Percentiles rank a stretch among this genome's conserved stretches.
Conservation (phyloP, 177 flowering plant species). For the Tripterygium wilfordii region DNA sequence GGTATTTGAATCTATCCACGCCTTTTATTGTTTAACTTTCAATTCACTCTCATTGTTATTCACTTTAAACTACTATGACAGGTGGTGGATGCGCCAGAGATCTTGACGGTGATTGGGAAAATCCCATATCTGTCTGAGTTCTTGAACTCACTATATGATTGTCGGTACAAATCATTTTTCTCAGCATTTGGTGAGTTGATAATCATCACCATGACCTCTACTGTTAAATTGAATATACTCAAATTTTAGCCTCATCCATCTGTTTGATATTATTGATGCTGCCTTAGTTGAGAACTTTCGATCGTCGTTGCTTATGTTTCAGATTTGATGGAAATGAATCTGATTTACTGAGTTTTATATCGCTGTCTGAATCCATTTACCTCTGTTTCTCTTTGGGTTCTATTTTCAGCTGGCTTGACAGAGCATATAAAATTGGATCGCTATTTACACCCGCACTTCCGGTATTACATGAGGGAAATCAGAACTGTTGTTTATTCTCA, state of each 20-base stretch:
- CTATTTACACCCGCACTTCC: conserved; percentile 89
- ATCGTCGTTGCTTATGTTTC: too few species aligned
- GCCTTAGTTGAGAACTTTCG: too few species aligned
- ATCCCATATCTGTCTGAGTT: conserved; percentile 82
- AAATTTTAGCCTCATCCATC: too few species aligned
- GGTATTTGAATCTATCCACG: too few species aligned
- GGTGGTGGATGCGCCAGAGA: conserved; percentile 99
- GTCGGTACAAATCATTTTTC: conserved; percentile 91
- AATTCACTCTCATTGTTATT: too few species aligned
- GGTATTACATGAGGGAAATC: conserved; percentile 96
- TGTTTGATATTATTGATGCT: too few species aligned
- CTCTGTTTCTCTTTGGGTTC: conserved; percentile 1
- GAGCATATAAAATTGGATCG: conserved; percentile 87
- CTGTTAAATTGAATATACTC: background rate
- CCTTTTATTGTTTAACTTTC: too few species aligned
- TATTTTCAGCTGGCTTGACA: conserved; percentile 71
- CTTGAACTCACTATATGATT: conserved; percentile 80
- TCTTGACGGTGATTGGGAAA: conserved; percentile 87
- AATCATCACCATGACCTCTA: background rate
- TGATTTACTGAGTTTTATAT: background rate
- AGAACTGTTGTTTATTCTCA: conserved; percentile 89
- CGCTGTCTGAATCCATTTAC: background rate
- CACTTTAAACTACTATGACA: conserved; percentile 18
- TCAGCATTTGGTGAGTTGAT: conserved; percentile 75
- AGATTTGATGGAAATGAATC: too few species aligned